phyloP scores from a whole-genome alignment of 371 early-diverging fungal species.

The Thermomucor indicae-seudaticae region DNA sequence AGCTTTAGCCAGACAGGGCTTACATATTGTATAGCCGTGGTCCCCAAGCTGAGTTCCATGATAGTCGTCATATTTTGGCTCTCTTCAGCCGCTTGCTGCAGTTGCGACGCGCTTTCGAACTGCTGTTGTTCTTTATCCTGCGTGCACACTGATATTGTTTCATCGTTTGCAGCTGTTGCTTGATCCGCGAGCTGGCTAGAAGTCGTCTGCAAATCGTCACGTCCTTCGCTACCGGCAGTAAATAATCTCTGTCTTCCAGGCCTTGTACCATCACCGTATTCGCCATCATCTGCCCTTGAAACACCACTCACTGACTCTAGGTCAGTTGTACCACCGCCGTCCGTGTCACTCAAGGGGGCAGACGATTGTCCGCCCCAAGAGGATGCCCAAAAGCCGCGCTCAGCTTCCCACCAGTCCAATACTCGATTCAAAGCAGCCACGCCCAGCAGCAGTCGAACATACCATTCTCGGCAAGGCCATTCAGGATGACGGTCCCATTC shows the following conservation, averaged over 20 bases:
- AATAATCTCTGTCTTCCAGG: constrained; percentile 7
- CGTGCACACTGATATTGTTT: constrained; percentile 3
- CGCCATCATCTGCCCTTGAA: constrained; percentile 6
- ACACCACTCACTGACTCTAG: constrained; percentile 8
- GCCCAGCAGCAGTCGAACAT: constrained; percentile 48
- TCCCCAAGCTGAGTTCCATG: constrained; percentile 57
- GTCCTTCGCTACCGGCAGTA: constrained; percentile 3
- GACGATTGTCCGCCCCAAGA: constrained; percentile 6
- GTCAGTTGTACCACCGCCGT: constrained; percentile 8
- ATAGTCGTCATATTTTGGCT: constrained; percentile 59
- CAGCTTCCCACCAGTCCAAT: constrained; percentile 62
- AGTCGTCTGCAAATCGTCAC: neutral
- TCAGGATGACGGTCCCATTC: constrained; percentile 51
- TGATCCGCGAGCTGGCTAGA: no score
- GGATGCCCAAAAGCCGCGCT: constrained; percentile 40
- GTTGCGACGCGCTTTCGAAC: constrained; percentile 23
- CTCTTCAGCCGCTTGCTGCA: constrained; percentile 49
- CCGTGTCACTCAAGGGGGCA: constrained; percentile 11
- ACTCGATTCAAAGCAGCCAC: constrained; percentile 58
- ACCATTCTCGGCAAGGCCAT: constrained; percentile 59
- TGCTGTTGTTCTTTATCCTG: constrained; percentile 12
- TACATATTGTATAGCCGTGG: constrained; percentile 45
- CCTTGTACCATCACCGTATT: neutral
- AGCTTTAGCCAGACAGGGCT: constrained; percentile 61
- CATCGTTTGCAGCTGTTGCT: neutral